phyloP scores from a whole-genome alignment of 2,329 filamentous ascomycete species.

The Neofusicoccum umdonicola region DNA sequence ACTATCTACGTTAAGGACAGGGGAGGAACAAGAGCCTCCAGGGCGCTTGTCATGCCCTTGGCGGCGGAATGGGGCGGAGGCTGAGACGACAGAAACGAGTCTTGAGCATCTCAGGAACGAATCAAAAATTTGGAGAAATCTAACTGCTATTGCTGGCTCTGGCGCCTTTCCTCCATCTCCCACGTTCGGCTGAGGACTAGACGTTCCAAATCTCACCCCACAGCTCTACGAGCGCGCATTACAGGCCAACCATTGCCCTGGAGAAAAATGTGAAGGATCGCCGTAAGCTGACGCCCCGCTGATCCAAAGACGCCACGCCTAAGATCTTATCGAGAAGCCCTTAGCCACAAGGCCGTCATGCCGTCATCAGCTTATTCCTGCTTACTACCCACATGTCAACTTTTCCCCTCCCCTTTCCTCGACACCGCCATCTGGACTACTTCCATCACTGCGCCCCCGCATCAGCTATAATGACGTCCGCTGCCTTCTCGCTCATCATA shows the following conservation, averaged over 20 bases:
- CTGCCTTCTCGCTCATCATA: slow-evolving; percentile 61
- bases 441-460: not conserved
- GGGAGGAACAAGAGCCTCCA: no score
- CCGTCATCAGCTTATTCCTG: slow-evolving; percentile 1
- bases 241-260: not conserved
- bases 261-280: not conserved
- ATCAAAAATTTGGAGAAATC: not conserved
- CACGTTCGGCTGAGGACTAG: not conserved
- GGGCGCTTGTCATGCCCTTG: no score
- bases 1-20: not conserved
- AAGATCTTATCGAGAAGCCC: no score
- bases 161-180: not conserved
- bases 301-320: no score
- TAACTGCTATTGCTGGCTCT: no score
- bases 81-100: not conserved
- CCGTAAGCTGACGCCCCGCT: not conserved
- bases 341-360: not conserved
- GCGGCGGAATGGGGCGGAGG: not conserved
- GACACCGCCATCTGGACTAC: no score
- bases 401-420: no score
- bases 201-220: not conserved
- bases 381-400: not conserved
- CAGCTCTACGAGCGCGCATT: not conserved
- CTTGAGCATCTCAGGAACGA: not conserved
- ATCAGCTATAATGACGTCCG: slow-evolving; percentile 40